These are phyloP conservation scores for Malus domestica DNA, from an alignment of 306 rosid genomes.

Conservation along the genomic window DNA sequence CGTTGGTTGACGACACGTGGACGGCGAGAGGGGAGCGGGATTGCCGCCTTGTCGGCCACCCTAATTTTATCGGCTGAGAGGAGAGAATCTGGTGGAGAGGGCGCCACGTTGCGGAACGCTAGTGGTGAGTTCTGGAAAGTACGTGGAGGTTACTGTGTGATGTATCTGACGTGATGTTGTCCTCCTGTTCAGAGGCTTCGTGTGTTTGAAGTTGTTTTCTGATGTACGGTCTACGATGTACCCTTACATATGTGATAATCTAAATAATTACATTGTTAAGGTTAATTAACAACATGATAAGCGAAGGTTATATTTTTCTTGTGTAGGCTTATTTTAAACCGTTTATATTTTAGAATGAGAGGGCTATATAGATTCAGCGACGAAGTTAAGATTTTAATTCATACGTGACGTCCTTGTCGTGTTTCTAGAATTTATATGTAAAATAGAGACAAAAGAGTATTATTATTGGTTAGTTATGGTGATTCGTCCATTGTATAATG, in stretches of 20 bases:
- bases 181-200: background rate
- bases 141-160: slow-evolving; percentile 9
- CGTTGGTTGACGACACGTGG: slow-evolving; percentile 31
- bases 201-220: background rate
- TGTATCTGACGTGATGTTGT: slow-evolving; percentile 1
- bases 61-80: background rate
- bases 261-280: too few relatives aligned
- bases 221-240: background rate
- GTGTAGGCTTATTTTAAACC: too few relatives aligned
- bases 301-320: too few relatives aligned
- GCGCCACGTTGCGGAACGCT: slow-evolving; percentile 39
- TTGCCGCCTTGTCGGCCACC: slow-evolving; percentile 60
- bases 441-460: too few relatives aligned
- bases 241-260: background rate
- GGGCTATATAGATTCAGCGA: too few relatives aligned
- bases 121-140: slow-evolving; percentile 9
- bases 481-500: too few relatives aligned
- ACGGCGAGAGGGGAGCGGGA: slow-evolving; percentile 23
- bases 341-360: too few relatives aligned
- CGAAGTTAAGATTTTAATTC: too few relatives aligned
- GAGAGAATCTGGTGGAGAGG: background rate
- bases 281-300: too few relatives aligned
- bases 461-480: too few relatives aligned
- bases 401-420: too few relatives aligned
- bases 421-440: too few relatives aligned